Evolutionary conservation across 257 asterid species (phyloP), one percentile per base, ranked within the genome.

Genomic region (Scutellaria galericulata): DNA sequence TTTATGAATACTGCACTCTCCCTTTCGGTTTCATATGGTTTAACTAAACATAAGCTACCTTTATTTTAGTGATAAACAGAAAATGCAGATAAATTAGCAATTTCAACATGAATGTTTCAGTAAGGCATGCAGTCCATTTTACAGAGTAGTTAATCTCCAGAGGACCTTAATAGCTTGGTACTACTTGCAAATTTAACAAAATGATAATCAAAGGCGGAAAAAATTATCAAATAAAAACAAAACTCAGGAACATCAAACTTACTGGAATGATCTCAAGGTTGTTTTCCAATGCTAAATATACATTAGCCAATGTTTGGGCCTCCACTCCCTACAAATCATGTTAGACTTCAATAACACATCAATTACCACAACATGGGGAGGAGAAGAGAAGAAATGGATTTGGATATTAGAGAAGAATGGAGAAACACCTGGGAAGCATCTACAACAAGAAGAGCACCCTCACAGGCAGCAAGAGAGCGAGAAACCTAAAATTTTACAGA

Each of bases 401-500:
- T 9, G 5, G 40, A 68, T 55, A 24, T 15, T 20, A 13, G 35
- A 62, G 57, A 27, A 70, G 78, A 69, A 55, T 11, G 74, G 65
- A 61, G 51, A 53, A 62, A 79, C 77, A 92, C 99, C 90, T 95
- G 99, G 71, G 99, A 95, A 60, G 99, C 97, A 87, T 95, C 99
- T 64, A 95, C 99, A 78, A 95, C 98, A 76, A 95, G 97, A 78
- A 95, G 92, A 69, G 99, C 99, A 63, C 99, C 99, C 83, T 95
- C 99, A 80, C 99, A 95, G 3, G 99, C 99, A 68, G 99, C 99
- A 78, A 95, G 98, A 75, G 99, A 95, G 81, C 99, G 98, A 78
- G 99, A 95, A 77, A 95, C 99, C 99, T 95, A 66, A 46, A 35
- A 31, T 60, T 61, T 31, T 56, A 67, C 35, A 71, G 63, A 76